Evolutionary conservation across 768 basidiomycete species (phyloP), one percentile per base, ranked within the genome.

Genomic region (Xanthoconium purpureum): DNA sequence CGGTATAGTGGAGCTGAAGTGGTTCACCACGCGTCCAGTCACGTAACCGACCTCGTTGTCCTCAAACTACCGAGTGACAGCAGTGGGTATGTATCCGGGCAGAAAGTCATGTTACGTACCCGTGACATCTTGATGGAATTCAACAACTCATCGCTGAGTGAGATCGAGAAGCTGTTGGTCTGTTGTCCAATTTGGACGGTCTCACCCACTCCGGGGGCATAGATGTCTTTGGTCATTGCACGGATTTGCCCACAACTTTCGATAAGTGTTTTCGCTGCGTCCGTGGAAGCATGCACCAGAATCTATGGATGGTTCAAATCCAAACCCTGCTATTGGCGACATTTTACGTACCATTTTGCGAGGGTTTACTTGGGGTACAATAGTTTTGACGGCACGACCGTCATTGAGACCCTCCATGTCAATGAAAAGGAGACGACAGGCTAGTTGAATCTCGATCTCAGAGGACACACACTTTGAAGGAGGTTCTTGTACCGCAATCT

Each of bases 361-460:
- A 32, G 97, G 97, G 66, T 96, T 94, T 58, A 99, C 85, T 76
- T 97, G 92, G 4, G 96, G 92, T 6, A 98, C 87, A 60, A 99
- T 97, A 0, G 91, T 94, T 72, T 98, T 98, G 57, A 97, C 87
- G 1, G 97, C 94, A 57, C 96, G 90, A 2, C 96, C 96, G 64
- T 99, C 97, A 64, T 95, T 95, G 51, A 96, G 75, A 32, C 97
- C 97, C 66, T 98, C 97, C 83, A 98, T 86, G 66, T 99, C 96
- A 45, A 98, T 85, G 64, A 91, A 98, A 45, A 94, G 82, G 30
- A 98, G 74, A 6, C 89, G 84, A 63, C 96, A 97, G 32, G 89
- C 84, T 35, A 98, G 68, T 55, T 93, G 87, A 28, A 98, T 82
- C 55, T 88, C 85, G 7, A 89, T 77, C 28, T 83, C 78, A 42